Conservation (phyloP, 495 filamentous ascomycete genomes). For the Lasiosphaeriaceae sp. region DNA sequence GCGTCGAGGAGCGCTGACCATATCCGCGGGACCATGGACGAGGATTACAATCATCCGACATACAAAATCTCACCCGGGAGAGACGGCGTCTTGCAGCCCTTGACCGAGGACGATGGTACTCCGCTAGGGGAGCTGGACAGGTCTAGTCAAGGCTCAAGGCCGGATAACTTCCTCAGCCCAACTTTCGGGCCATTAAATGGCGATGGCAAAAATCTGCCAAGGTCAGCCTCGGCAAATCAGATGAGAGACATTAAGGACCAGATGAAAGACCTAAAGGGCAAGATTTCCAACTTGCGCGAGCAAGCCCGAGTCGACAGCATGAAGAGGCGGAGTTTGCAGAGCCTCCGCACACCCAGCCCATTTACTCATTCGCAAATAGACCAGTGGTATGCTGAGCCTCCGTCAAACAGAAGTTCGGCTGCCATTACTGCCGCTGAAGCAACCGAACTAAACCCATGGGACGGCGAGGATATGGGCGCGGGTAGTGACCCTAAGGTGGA, state of each 20-base stretch:
- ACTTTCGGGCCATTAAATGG: constrained; percentile 30
- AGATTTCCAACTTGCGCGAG: constrained; percentile 79
- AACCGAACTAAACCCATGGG: constrained; percentile 26
- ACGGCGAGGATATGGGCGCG: constrained; percentile 33
- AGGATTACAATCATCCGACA: constrained; percentile 16
- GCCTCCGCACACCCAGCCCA: constrained; percentile 77
- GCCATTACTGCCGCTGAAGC: constrained; percentile 9
- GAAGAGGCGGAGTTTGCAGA: constrained; percentile 78
- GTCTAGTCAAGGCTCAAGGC: constrained; percentile 23
- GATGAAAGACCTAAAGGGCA: constrained; percentile 89
- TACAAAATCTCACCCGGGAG: constrained; percentile 18
- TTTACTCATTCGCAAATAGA: constrained; percentile 68
- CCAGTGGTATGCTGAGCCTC: constrained; percentile 62
- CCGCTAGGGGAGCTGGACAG: constrained; percentile 22
- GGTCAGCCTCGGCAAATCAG: constrained; percentile 59
- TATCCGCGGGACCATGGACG: constrained; percentile 21
- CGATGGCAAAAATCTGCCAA: constrained; percentile 37
- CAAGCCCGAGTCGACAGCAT: constrained; percentile 79
- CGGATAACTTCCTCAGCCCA: constrained; percentile 37
- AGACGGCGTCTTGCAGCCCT: constrained; percentile 29
- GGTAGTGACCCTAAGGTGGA: constrained; percentile 17
- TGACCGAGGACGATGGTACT: constrained; percentile 36
- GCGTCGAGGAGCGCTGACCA: constrained; percentile 36
- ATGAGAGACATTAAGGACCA: constrained; percentile 85
- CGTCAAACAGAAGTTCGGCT: constrained; percentile 21